Percentiles rank a stretch among this genome's conserved stretches.
Conservation (phyloP, 768 basidiomycete genomes). For the Tricholoma flavovirens region DNA sequence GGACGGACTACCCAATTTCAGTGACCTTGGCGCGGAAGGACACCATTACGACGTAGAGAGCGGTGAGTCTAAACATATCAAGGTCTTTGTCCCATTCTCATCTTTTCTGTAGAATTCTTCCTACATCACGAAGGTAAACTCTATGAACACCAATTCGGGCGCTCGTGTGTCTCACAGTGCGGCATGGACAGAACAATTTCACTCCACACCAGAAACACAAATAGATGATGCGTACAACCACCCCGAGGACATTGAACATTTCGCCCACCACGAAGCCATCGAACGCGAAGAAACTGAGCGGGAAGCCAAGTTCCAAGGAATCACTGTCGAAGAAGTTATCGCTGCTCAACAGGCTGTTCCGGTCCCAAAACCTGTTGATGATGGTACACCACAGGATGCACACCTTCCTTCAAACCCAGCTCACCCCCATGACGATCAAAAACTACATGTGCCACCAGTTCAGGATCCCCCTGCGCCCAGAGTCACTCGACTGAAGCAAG, state of each 20-base stretch:
- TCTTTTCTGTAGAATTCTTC: constrained; percentile 66
- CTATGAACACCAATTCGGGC: background rate
- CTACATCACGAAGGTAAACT: constrained; percentile 87
- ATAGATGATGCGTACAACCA: constrained; percentile 93
- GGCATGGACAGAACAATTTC: constrained; percentile 65
- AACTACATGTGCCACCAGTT: constrained; percentile 17
- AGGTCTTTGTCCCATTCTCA: background rate
- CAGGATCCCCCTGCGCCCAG: constrained; percentile 35
- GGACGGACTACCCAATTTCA: constrained; percentile 77
- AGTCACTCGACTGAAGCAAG: constrained; percentile 57
- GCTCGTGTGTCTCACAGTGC: background rate
- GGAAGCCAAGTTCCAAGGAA: constrained; percentile 81
- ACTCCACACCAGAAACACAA: constrained; percentile 95
- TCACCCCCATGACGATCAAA: constrained; percentile 34
- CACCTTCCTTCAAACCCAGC: constrained; percentile 13
- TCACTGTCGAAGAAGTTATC: constrained; percentile 57
- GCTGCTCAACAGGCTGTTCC: background rate
- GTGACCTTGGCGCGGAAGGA: constrained; percentile 79
- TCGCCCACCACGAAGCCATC: constrained; percentile 81
- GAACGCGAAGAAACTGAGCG: constrained; percentile 79
- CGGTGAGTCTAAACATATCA: constrained; percentile 42
- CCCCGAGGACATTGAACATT: constrained; percentile 91
- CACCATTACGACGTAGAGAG: constrained; percentile 93
- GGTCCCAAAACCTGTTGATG: constrained; percentile 13
- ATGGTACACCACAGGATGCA: background rate